Evolutionary conservation across 2,329 filamentous ascomycete species (phyloP).

Genomic region (Chaetomium sp.): DNA sequence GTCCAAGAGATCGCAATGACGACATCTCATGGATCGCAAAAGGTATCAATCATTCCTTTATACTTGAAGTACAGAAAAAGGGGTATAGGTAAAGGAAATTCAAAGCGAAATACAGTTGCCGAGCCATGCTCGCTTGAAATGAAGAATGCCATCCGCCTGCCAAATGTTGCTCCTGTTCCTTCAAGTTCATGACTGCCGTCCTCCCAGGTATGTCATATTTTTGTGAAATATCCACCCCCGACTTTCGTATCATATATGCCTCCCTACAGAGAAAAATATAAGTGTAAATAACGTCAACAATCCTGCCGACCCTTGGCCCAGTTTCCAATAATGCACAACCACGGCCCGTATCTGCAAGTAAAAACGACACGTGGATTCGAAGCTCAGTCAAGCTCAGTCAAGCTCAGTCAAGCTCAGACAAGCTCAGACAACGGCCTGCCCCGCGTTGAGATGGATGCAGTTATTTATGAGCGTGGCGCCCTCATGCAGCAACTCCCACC

Average conservation of each 20-base stretch:
- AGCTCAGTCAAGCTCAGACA: too few relatives aligned
- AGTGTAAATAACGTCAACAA: not conserved
- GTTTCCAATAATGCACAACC: not conserved
- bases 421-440: conserved; percentile 25
- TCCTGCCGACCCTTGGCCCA: not conserved
- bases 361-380: not conserved
- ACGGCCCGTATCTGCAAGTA: not conserved
- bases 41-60: conserved; percentile 3
- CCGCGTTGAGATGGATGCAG: conserved; percentile 65
- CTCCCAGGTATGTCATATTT: conserved; percentile 5
- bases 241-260: not conserved
- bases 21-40: not conserved
- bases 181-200: not conserved
- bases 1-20: not conserved
- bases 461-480: conserved; percentile 78
- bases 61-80: conserved; percentile 12
- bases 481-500: conserved; percentile 92
- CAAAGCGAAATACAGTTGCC: conserved; percentile 4
- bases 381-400: too few relatives aligned
- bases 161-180: conserved; percentile 11
- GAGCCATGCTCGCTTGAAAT: conserved; percentile 17
- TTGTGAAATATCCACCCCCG: not conserved
- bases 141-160: conserved; percentile 10
- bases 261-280: not conserved
- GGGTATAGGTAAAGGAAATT: conserved; percentile 17